phyloP scores from a whole-genome alignment of 805 yeast genomes.

The Monosporozyma yasuniensis region DNA sequence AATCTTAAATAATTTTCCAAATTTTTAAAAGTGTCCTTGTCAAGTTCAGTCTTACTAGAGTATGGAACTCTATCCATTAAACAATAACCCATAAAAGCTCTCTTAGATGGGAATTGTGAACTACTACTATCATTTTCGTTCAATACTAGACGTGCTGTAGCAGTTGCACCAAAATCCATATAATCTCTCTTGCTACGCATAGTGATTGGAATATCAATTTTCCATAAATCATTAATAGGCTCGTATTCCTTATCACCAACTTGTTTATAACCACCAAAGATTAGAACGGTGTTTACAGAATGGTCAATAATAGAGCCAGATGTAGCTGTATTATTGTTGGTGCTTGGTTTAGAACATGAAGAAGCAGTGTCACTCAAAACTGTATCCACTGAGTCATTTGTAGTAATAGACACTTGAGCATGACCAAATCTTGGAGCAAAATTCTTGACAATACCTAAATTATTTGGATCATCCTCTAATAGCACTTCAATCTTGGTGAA shows the following conservation, averaged over 20 bases:
- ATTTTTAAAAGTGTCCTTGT: slow-evolving; percentile 5
- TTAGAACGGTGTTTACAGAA: slow-evolving; percentile 15
- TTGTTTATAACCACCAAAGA: slow-evolving; percentile 43
- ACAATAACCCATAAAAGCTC: slow-evolving; percentile 31
- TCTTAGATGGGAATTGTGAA: slow-evolving; percentile 23
- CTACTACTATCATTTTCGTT: slow-evolving; percentile 7
- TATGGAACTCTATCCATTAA: slow-evolving; percentile 5
- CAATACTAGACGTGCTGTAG: slow-evolving; percentile 27
- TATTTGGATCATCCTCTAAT: slow-evolving; percentile 19
- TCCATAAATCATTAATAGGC: slow-evolving; percentile 36
- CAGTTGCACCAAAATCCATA: slow-evolving; percentile 29
- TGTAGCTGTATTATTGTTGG: background rate
- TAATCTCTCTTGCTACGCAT: slow-evolving; percentile 30
- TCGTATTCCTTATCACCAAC: slow-evolving; percentile 22
- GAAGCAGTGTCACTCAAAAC: background rate
- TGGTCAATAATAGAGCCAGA: background rate
- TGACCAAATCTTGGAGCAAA: slow-evolving; percentile 33
- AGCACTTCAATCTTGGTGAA: slow-evolving; percentile 40
- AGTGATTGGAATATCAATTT: slow-evolving; percentile 32
- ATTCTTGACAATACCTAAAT: background rate
- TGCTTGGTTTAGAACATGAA: background rate
- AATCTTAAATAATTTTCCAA: slow-evolving; percentile 6
- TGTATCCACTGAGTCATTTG: background rate
- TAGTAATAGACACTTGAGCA: slow-evolving; percentile 23
- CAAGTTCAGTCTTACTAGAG: slow-evolving; percentile 3